Conservation (phyloP, 2,329 filamentous ascomycete species). For the Trichocomaceae sp. region DNA sequence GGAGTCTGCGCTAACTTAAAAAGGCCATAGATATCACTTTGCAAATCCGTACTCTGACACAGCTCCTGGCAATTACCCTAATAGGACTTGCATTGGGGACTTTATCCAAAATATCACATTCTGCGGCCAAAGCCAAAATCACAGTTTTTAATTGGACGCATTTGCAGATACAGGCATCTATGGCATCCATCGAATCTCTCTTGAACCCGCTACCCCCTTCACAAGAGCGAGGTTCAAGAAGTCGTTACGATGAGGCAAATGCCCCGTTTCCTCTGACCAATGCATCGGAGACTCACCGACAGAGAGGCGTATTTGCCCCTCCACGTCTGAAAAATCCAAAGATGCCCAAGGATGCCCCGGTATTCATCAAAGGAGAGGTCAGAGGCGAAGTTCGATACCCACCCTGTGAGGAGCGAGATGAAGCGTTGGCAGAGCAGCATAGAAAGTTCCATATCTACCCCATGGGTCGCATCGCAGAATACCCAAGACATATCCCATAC, state of each 20-base stretch:
- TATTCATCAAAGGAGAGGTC: slow-evolving; percentile 56
- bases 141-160: not conserved
- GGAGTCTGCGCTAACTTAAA: slow-evolving; percentile 2
- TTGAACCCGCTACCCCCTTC: slow-evolving; percentile 8
- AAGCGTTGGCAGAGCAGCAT: slow-evolving; percentile 52
- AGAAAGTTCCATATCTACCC: slow-evolving; percentile 60
- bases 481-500: slow-evolving; percentile 77
- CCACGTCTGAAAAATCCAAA: slow-evolving; percentile 34
- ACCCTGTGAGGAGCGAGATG: slow-evolving; percentile 63
- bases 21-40: slow-evolving; percentile 1
- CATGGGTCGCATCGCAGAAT: slow-evolving; percentile 52
- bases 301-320: not conserved
- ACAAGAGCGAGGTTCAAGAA: not conserved
- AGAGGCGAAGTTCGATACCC: slow-evolving; percentile 66
- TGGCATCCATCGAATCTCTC: slow-evolving; percentile 14
- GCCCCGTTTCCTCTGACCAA: not conserved
- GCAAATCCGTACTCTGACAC: not conserved
- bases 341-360: slow-evolving; percentile 57
- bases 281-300: not conserved
- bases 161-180: not conserved
- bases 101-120: not conserved
- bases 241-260: not conserved
- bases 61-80: not conserved
- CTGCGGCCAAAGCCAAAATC: not conserved
- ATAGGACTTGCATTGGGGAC: not conserved